phyloP scores from a whole-genome alignment of 106 monocot species.

The Amphibolis antarctica region DNA sequence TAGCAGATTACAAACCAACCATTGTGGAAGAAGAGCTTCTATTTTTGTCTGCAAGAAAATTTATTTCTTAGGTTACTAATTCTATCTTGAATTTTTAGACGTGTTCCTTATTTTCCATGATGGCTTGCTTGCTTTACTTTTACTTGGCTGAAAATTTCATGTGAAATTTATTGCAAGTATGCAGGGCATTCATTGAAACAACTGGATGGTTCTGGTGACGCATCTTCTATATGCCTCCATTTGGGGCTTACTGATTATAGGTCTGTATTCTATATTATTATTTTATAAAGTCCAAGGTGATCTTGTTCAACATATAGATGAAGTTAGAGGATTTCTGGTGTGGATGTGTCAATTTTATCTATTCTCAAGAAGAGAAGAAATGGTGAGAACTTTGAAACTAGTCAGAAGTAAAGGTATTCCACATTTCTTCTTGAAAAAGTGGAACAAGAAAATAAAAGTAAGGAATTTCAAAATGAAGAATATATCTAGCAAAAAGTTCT shows the following conservation, averaged over 20 bases:
- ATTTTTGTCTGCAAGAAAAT: too few species aligned
- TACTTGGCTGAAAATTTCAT: not conserved
- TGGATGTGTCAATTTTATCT: too few species aligned
- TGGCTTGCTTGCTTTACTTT: not conserved
- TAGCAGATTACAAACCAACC: too few species aligned
- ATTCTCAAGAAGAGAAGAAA: too few species aligned
- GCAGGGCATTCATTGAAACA: slow-evolving; percentile 38
- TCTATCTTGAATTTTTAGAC: not conserved
- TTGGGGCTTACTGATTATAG: slow-evolving; percentile 95
- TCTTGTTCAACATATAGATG: not conserved
- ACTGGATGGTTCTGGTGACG: slow-evolving; percentile 14
- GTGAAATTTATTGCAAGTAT: slow-evolving; percentile 30
- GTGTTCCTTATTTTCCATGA: not conserved
- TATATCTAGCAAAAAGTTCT: too few species aligned
- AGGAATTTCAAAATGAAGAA: too few species aligned
- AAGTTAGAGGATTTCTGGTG: not conserved
- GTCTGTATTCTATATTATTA: slow-evolving; percentile 11
- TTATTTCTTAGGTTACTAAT: not conserved
- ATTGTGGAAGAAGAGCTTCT: too few species aligned
- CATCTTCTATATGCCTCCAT: slow-evolving; percentile 59
- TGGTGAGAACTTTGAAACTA: too few species aligned
- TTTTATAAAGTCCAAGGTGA: not conserved
- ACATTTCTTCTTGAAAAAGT: too few species aligned
- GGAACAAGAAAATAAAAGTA: too few species aligned
- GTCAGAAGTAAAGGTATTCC: too few species aligned